phyloP scores from a whole-genome alignment of 805 yeast species.

The Saturnispora galanensis region DNA sequence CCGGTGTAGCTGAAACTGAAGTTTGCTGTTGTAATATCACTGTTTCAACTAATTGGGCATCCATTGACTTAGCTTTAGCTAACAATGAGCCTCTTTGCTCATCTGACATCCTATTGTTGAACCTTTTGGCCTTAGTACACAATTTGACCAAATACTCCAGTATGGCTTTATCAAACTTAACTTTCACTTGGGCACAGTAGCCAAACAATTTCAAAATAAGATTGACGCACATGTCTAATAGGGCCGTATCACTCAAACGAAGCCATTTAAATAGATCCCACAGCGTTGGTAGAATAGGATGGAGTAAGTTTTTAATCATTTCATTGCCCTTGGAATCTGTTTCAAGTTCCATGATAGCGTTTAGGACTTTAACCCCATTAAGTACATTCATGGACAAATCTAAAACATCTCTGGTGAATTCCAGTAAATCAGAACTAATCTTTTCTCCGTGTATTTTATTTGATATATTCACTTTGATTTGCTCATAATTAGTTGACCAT shows the following conservation, averaged over 20 bases:
- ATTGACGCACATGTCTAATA: conserved; percentile 63
- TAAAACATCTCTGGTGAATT: conserved; percentile 78
- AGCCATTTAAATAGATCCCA: conserved; percentile 69
- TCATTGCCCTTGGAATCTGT: conserved; percentile 13
- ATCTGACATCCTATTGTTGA: conserved; percentile 58
- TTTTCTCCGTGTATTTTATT: conserved; percentile 17
- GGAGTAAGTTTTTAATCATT: conserved; percentile 29
- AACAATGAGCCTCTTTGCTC: conserved; percentile 59
- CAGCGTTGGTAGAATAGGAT: conserved; percentile 51
- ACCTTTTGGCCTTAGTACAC: conserved; percentile 56
- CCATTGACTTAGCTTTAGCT: conserved; percentile 47
- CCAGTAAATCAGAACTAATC: conserved; percentile 27
- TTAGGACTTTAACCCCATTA: conserved; percentile 50
- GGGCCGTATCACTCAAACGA: conserved; percentile 67
- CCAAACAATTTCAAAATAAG: conserved; percentile 59
- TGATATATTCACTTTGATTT: conserved; percentile 15
- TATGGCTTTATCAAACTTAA: conserved; percentile 42
- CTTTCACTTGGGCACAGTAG: conserved; percentile 44
- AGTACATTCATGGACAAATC: conserved; percentile 65
- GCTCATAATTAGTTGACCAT: conserved; percentile 52
- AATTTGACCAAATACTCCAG: conserved; percentile 49
- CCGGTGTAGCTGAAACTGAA: conserved; percentile 14
- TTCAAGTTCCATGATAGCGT: conserved; percentile 18
- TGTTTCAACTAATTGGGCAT: conserved; percentile 41
- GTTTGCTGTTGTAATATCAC: conserved; percentile 36